Evolutionary conservation across 2,329 filamentous ascomycete species (phyloP), one percentile per base, ranked within the genome.

Genomic region (Pseudogymnoascus sp.): DNA sequence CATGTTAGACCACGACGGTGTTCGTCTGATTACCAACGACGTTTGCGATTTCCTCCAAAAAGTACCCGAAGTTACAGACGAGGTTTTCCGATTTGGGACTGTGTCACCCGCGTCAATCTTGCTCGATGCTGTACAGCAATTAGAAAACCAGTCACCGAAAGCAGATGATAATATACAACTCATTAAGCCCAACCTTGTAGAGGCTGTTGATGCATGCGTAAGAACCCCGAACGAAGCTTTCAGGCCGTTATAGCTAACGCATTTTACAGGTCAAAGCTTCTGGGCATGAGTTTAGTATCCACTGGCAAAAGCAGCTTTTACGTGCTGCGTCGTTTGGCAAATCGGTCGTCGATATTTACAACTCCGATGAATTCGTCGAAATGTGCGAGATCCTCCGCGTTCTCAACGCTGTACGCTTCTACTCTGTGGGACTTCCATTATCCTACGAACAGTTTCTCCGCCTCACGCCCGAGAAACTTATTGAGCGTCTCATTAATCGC

Each of bases 41-140:
- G 87, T 89, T n/a, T 97, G 93, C 75, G 94, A 99, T 69, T 97
- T 97, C 71, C 73, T 99, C n/a, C 92, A 99, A 70, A 92, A 92
- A 71, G 92, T 99, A 0, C 90, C 93, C 0, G 85, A 87, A 66
- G 88, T 91, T 39, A 92, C 89, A 0, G 88, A 95, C 62, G 89
- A 96, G 62, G 91, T 96, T 2, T 97, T 97, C 74, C 86, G 90
- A 13, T 83, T 94, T 59, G 90, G 91, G 1, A 94, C 93, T 2
- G 90, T 91, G 62, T 93, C 92, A 0, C 86, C 94, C 2, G 90
- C 93, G 3, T 93, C 93, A 0, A 90, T 97, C n/a, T 79, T 99
- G 2, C 80, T 99, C 0, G 94, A 99, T 73, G 94, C 94, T 0
- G 88, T 96, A 1, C 89, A 92, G 61, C 88, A 97, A 69, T 80